Evolutionary conservation across 129 eudicot genomes (phyloP), one percentile per base, ranked within the genome.

Genomic region (Artemisia tridentata): DNA sequence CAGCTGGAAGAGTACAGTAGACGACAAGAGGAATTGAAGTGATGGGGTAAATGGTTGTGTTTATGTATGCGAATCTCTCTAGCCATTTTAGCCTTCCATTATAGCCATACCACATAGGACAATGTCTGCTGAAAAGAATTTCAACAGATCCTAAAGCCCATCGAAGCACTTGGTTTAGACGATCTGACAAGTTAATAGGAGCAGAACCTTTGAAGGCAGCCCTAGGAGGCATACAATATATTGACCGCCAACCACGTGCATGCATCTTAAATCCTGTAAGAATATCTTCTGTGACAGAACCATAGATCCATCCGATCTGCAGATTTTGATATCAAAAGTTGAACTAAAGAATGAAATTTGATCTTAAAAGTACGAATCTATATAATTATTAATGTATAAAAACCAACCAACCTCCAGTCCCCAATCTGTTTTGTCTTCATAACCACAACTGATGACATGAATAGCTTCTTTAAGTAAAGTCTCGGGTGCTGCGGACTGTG

Each of bases 141-240:
- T 91, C 97, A n/a, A 91, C 97, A 2, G 97, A 91, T 17, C 97
- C 97, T 71, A 91, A 80, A 71, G 97, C 97, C 97, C 97, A 91
- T 20, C 97, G 90, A 59, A 91, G 97, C 87, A 91, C 97, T 86
- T 91, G 97, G 57, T 91, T 91, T 18, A 91, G 71, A 84, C 97
- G 97, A 88, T 91, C 97, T 7, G 97, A 91, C 53, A 91, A 88
- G 82, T 91, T 91, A 23, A 91, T 91, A 20, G 99, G 99, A 68
- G 99, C 99, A 45, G 99, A 95, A 43, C 99, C 99, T 73, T 95
- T 95, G 60, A 95, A 91, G 68, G 97, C 97, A 11, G 97, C 77
- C 60, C 96, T 74, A 31, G 79, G 79, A 38, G 97, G 97, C 90
- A 91, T 91, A 67, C 97, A 91, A 84, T 91, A 91, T 64, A 91